phyloP scores from a whole-genome alignment of 2,329 filamentous ascomycete genomes.

The Fusarium tanahbumbuense region DNA sequence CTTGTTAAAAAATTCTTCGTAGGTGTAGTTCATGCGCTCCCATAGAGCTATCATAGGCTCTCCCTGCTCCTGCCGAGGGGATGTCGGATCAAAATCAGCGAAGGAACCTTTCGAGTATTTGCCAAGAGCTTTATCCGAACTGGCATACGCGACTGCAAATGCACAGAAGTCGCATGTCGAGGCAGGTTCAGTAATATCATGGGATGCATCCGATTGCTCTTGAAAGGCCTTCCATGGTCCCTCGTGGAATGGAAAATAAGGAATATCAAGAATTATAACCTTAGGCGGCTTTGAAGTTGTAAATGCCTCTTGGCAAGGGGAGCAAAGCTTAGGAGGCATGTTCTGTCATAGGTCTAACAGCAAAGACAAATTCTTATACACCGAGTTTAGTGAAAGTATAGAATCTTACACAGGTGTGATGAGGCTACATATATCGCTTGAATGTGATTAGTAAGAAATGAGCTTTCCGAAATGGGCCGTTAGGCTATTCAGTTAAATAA shows the following conservation, averaged over 20 bases:
- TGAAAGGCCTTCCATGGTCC: constrained; percentile 2
- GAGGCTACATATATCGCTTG: too few relatives aligned
- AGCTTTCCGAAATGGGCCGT: too few relatives aligned
- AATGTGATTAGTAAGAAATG: too few relatives aligned
- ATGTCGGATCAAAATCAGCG: neutral
- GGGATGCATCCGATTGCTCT: too few relatives aligned
- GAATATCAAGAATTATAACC: neutral
- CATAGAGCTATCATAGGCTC: neutral
- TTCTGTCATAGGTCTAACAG: too few relatives aligned
- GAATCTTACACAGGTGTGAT: too few relatives aligned
- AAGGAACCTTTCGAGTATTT: neutral
- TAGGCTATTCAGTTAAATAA: too few relatives aligned
- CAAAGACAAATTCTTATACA: too few relatives aligned
- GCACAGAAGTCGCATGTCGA: neutral
- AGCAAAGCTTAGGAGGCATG: neutral
- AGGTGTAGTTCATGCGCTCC: neutral
- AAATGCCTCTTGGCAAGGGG: neutral
- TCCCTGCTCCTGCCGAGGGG: neutral
- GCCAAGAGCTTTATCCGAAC: neutral
- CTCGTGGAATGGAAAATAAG: neutral
- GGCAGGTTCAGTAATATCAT: neutral
- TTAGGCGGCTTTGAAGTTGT: fast-evolving
- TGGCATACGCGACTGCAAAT: neutral
- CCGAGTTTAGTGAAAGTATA: too few relatives aligned
- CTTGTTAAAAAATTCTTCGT: neutral